These are phyloP conservation scores for Talaromyces albobiverticillius DNA, from an alignment of 2,329 filamentous ascomycete genomes.

Conservation along the genomic window DNA sequence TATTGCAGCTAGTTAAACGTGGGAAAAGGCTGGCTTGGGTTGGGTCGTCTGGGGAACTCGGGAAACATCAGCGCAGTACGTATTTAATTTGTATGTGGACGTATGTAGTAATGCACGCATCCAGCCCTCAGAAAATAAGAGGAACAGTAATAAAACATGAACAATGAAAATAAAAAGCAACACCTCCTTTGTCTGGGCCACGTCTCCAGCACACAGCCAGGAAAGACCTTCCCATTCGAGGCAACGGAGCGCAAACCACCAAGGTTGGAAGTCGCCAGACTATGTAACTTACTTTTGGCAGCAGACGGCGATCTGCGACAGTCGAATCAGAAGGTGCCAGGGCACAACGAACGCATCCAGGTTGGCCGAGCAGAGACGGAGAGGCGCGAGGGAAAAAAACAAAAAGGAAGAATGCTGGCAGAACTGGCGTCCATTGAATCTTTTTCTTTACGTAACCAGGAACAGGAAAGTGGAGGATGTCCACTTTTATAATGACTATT, in stretches of 20 bases:
- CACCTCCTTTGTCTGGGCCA: too few relatives aligned
- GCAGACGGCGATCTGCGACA: neutral
- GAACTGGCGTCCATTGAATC: slow-evolving; percentile 14
- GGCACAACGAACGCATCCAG: slow-evolving; percentile 1
- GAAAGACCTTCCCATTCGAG: slow-evolving; percentile 11
- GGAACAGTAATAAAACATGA: neutral
- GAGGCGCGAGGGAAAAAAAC: neutral
- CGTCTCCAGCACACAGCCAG: neutral
- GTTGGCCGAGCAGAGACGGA: neutral
- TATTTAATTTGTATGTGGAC: too few relatives aligned
- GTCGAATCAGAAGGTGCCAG: neutral
- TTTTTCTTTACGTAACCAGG: slow-evolving; percentile 44
- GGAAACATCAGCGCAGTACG: neutral
- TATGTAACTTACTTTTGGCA: too few relatives aligned
- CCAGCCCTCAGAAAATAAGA: too few relatives aligned
- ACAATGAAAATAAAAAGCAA: neutral
- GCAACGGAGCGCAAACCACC: neutral
- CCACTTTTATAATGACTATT: too few relatives aligned
- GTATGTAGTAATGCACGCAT: too few relatives aligned
- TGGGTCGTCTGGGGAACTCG: slow-evolving; percentile 6
- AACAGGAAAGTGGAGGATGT: slow-evolving; percentile 14
- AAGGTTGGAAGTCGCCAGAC: neutral
- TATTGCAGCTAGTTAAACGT: neutral
- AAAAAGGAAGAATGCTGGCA: slow-evolving; percentile 3
- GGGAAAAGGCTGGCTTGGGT: neutral